Evolutionary conservation across 225 moss, liverwort and hornwort species (phyloP), one percentile per base, ranked within the genome.

Genomic region (Climacium dendroides): DNA sequence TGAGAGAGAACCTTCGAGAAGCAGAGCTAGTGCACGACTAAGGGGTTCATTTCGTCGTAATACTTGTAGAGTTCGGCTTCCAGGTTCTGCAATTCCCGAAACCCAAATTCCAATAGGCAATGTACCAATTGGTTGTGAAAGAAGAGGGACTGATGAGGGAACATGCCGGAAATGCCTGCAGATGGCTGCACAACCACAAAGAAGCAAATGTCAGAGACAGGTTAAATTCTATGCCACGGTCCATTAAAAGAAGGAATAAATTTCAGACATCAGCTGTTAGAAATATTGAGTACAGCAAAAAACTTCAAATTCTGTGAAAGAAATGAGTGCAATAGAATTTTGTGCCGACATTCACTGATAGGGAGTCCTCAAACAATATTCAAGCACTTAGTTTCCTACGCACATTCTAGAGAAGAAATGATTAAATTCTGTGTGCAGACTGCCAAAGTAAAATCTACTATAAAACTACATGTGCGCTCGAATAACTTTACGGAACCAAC

Each of bases 151-250:
- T 35, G 98, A 94, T 28, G 94, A 94, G 76, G 96, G 95, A 86
- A 97, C 96, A 90, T 97, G 96, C 32, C 96, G 95, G 88, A 99
- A 99, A 91, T 99, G 98, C 90, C 98, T 94, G 77, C 96, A 96
- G 83, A 99, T 94, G 80, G 96, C 98, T 98, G 90, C 83, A 85
- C 41, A 83, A 80, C 54, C 78, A 71, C 64, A 90, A 86, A 85
- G 34, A 86, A 66, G 50, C 1, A 66, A 43, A 70, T n/a, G 72
- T 26, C 26, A 41, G 58, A 83, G 58, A 84, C 53, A 88, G 29
- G 19, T 63, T 73, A 17, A 35, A 80, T 39, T 66, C 73, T 79
- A 76, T 25, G 66, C 73, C 72, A 78, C 19, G 13, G 14, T 34
- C 54, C 69, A 47, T 78, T 30, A 50, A 62, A 64, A 83, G 53